A percentile compares a stretch with the other conserved stretches of the same genome.
Conservation (phyloP, 805 yeast species). For the Scheffersomyces lignosus region DNA sequence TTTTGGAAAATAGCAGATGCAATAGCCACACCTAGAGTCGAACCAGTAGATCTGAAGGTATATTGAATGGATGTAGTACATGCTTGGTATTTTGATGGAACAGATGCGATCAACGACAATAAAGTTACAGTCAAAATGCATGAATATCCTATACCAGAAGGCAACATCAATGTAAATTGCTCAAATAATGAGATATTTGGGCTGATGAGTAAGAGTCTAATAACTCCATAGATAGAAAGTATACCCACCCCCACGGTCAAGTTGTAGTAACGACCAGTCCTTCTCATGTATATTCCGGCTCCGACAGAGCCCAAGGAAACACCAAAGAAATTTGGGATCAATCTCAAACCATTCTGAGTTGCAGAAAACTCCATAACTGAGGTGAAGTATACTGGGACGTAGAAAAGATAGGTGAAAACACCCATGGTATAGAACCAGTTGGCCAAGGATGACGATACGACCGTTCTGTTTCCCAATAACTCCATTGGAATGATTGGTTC, state of each 20-base stretch:
- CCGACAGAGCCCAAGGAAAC: constrained; percentile 66
- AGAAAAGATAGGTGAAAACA: constrained; percentile 61
- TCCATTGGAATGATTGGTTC: constrained; percentile 71
- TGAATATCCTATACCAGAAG: constrained; percentile 68
- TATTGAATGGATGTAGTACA: constrained; percentile 88
- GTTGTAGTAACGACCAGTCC: constrained; percentile 62
- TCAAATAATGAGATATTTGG: constrained; percentile 29
- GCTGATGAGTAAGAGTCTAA: constrained; percentile 29
- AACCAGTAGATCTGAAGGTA: constrained; percentile 82
- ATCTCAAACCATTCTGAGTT: constrained; percentile 56
- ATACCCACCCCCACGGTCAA: constrained; percentile 45
- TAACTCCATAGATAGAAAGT: constrained; percentile 48
- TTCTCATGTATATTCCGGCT: constrained; percentile 66
- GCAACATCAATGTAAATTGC: constrained; percentile 47
- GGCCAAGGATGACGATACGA: constrained; percentile 62
- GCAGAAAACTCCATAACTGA: constrained; percentile 54
- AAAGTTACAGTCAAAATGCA: constrained; percentile 68
- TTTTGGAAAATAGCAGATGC: constrained; percentile 67
- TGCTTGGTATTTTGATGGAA: constrained; percentile 69
- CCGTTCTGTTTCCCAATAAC: constrained; percentile 58
- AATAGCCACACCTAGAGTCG: constrained; percentile 76
- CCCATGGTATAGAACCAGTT: constrained; percentile 75
- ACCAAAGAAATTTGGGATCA: constrained; percentile 68
- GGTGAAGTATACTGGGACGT: constrained; percentile 66
- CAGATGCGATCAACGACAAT: constrained; percentile 75